These are phyloP conservation scores for Botrytis paeoniae DNA, from an alignment of 2,329 filamentous ascomycete genomes.

Conservation along the genomic window DNA sequence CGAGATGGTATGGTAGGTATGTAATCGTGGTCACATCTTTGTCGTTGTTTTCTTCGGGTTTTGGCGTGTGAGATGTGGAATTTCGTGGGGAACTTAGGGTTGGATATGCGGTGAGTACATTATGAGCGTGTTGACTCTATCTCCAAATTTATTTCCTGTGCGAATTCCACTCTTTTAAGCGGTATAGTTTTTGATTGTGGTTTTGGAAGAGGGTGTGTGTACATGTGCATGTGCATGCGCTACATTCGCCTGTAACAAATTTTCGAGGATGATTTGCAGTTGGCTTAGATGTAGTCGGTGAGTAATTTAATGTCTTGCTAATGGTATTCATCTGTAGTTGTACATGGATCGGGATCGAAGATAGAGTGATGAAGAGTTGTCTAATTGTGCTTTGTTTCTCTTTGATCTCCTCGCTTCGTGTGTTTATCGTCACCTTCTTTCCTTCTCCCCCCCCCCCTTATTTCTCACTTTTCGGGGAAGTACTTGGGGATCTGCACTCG, in stretches of 20 bases:
- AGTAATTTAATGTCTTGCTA: neutral
- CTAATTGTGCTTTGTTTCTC: neutral
- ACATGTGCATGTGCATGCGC: neutral
- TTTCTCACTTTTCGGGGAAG: neutral
- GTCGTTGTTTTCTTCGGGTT: neutral
- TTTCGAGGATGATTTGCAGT: too few species aligned
- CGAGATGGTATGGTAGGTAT: neutral
- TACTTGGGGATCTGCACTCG: neutral
- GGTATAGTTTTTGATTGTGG: neutral
- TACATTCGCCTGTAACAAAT: neutral
- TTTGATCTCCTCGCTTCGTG: neutral
- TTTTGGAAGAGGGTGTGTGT: neutral
- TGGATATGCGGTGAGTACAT: accelerated
- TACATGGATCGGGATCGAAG: neutral
- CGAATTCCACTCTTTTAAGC: neutral
- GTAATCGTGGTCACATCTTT: neutral
- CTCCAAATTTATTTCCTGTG: neutral
- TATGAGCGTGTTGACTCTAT: neutral
- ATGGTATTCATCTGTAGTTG: neutral
- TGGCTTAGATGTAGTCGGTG: neutral
- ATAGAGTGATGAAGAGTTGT: neutral
- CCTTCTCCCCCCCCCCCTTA: neutral
- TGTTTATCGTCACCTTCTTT: too few species aligned
- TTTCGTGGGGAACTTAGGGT: neutral
- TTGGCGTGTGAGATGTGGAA: neutral